A percentile compares a stretch with the other conserved stretches of the same genome.
These are phyloP conservation scores for Claviceps spartinae DNA, from an alignment of 2,329 filamentous ascomycete genomes.

Conservation along the genomic window DNA sequence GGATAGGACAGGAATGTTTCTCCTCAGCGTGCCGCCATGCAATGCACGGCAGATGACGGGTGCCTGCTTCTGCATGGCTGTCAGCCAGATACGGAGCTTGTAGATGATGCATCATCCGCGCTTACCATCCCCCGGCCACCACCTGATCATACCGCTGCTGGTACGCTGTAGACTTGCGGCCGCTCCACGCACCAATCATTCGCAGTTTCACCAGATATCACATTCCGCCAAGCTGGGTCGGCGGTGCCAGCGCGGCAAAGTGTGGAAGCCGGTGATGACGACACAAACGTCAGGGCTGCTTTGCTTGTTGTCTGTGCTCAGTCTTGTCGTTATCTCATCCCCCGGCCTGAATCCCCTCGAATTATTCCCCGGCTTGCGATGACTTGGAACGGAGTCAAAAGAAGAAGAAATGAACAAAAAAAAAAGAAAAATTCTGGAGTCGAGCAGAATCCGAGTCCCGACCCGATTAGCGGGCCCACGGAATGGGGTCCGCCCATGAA, in stretches of 20 bases:
- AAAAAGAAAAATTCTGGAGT: background rate
- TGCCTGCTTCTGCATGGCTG: background rate
- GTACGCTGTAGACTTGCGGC: too few relatives aligned
- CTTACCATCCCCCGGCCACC: background rate
- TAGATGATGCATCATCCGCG: background rate
- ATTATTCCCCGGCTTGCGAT: background rate
- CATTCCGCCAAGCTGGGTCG: background rate
- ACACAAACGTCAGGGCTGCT: background rate
- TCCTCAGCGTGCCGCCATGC: background rate
- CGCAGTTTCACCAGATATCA: background rate
- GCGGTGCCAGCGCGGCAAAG: background rate
- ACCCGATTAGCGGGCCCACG: slow-evolving; percentile 1
- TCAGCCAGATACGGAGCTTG: too few relatives aligned
- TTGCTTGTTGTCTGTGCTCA: background rate
- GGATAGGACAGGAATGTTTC: too few relatives aligned
- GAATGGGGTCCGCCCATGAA: slow-evolving; percentile 2
- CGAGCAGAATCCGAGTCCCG: slow-evolving; percentile 1
- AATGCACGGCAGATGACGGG: background rate
- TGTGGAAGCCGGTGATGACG: background rate
- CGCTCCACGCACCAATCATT: background rate
- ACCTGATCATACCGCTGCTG: background rate
- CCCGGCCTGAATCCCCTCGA: background rate
- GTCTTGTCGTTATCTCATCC: slow-evolving; percentile 4
- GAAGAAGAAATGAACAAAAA: background rate
- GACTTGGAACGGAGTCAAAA: background rate